Percentiles rank a stretch among this genome's conserved stretches.
Evolutionary conservation across 2,329 filamentous ascomycete genomes (phyloP).

Genomic region (Penicillium paneum): DNA sequence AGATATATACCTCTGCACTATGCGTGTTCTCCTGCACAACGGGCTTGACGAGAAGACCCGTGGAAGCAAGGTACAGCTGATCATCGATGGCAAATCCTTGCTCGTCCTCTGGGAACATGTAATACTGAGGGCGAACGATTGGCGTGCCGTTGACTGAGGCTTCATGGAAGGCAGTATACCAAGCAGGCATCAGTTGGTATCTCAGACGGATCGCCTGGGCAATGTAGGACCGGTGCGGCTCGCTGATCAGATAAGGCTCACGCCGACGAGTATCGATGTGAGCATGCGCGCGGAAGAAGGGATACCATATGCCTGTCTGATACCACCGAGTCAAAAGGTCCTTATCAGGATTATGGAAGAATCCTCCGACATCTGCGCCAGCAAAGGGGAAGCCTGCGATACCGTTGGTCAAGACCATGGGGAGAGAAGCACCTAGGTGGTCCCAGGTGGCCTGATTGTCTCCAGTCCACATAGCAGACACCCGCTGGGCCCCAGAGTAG

Average conservation of each 20-base stretch:
- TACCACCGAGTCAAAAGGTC: slow-evolving; percentile 94
- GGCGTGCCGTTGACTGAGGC: slow-evolving; percentile 79
- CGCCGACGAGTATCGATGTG: slow-evolving; percentile 94
- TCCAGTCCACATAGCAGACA: slow-evolving; percentile 97
- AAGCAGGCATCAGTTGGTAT: slow-evolving; percentile 84
- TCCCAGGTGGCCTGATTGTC: slow-evolving; percentile 95
- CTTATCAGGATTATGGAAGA: slow-evolving; percentile 94
- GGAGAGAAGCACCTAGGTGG: slow-evolving; percentile 81
- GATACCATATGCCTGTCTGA: slow-evolving; percentile 93
- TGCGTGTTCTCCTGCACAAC: slow-evolving; percentile 73
- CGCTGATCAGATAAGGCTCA: slow-evolving; percentile 83
- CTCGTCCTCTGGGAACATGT: slow-evolving; percentile 83
- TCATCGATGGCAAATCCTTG: slow-evolving; percentile 85
- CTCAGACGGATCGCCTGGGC: slow-evolving; percentile 82
- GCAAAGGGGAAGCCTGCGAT: slow-evolving; percentile 92
- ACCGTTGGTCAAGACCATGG: slow-evolving; percentile 90
- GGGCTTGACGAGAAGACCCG: slow-evolving; percentile 88
- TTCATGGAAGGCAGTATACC: slow-evolving; percentile 96
- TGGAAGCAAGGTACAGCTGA: slow-evolving; percentile 86
- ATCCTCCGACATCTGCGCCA: slow-evolving; percentile 93
- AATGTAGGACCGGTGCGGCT: slow-evolving; percentile 82
- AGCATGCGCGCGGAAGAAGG: slow-evolving; percentile 95
- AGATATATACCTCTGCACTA: slow-evolving; percentile 76
- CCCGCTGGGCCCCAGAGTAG: slow-evolving; percentile 83
- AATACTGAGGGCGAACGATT: slow-evolving; percentile 89